These are phyloP conservation scores for Suillus sp. DNA, from an alignment of 768 basidiomycete genomes.

Conservation along the genomic window DNA sequence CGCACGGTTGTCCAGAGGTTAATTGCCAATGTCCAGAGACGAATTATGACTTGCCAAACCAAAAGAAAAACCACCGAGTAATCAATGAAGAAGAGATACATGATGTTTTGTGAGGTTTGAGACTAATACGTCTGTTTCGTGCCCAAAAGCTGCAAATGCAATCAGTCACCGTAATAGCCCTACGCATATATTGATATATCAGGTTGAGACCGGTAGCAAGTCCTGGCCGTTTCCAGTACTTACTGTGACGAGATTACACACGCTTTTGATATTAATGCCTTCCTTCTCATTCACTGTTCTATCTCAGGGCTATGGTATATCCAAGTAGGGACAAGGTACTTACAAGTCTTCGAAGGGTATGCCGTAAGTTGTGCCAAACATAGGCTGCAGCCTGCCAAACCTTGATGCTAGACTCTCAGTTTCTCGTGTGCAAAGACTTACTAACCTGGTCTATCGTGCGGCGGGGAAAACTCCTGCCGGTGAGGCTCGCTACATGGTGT, in stretches of 20 bases:
- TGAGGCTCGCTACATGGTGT: not conserved
- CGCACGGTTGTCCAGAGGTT: not conserved
- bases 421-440: not conserved
- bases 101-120: not conserved
- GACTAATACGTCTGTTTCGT: not conserved
- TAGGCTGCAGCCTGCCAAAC: not conserved
- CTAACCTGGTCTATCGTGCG: not conserved
- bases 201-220: not conserved
- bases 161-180: not conserved
- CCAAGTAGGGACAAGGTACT: slow-evolving; percentile 2
- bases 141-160: not conserved
- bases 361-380: not conserved
- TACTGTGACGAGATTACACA: not conserved
- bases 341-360: slow-evolving; percentile 1
- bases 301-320: not conserved
- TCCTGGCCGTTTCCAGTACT: not conserved
- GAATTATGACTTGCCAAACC: not conserved
- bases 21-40: not conserved
- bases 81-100: not conserved
- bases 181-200: not conserved
- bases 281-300: slow-evolving; percentile 5
- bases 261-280: slow-evolving; percentile 1
- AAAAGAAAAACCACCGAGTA: not conserved
- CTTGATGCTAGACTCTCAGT: not conserved
- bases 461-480: not conserved